A percentile compares a stretch with the other conserved stretches of the same genome.
Conservation (phyloP, 2,329 filamentous ascomycete genomes). For the Pezicula carpinea region DNA sequence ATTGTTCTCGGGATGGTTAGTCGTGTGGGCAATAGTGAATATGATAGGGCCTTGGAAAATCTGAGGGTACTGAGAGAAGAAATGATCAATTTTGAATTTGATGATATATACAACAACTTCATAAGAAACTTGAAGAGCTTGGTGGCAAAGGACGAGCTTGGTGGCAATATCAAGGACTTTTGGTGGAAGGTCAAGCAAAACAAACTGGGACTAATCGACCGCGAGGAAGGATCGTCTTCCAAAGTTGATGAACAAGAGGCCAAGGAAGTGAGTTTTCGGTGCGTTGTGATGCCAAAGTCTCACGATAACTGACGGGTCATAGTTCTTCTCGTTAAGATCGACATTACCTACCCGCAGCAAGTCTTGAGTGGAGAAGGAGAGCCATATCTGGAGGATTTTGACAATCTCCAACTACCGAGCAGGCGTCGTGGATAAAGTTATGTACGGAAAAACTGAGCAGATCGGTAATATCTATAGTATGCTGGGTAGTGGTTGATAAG, state of each 20-base stretch:
- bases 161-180: conserved; percentile 74
- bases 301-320: not conserved
- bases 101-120: conserved; percentile 71
- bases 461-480: too few relatives aligned
- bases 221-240: conserved; percentile 56
- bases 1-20: conserved; percentile 67
- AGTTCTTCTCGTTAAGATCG: conserved; percentile 8
- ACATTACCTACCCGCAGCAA: conserved; percentile 9
- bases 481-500: too few relatives aligned
- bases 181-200: conserved; percentile 70
- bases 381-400: too few relatives aligned
- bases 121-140: conserved; percentile 66
- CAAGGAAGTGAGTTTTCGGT: conserved; percentile 34
- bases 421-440: too few relatives aligned
- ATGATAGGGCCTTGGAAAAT: conserved; percentile 70
- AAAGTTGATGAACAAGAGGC: conserved; percentile 67
- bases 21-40: conserved; percentile 71
- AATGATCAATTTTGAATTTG: conserved; percentile 70
- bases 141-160: conserved; percentile 63
- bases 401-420: too few relatives aligned
- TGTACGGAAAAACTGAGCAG: too few relatives aligned
- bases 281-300: not conserved
- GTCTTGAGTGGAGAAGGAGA: not conserved
- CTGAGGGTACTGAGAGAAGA: conserved; percentile 75
- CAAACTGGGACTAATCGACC: conserved; percentile 69